A percentile compares a stretch with the other conserved stretches of the same genome.
These are phyloP conservation scores for Phaseolus lunatus DNA, from an alignment of 306 rosid species.

Conservation along the genomic window DNA sequence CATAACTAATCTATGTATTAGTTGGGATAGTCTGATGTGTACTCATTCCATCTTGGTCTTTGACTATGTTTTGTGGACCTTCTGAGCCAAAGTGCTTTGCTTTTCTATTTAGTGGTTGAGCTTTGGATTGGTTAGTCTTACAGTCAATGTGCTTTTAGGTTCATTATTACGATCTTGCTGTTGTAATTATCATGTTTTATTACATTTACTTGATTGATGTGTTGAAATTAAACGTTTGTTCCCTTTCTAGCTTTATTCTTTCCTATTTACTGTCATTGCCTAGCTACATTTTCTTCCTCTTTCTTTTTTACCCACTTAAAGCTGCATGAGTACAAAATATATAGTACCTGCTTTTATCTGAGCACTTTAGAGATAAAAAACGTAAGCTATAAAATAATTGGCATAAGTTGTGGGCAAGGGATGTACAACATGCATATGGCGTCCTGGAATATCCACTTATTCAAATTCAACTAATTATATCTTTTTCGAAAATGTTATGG, in stretches of 20 bases:
- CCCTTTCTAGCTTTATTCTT: background rate
- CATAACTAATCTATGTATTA: background rate
- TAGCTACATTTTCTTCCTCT: slow-evolving; percentile 9
- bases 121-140: slow-evolving; percentile 7
- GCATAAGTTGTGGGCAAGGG: background rate
- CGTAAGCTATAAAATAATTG: background rate
- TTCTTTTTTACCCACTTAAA: background rate
- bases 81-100: slow-evolving; percentile 23
- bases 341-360: background rate
- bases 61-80: slow-evolving; percentile 3
- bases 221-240: background rate
- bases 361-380: background rate
- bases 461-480: no score
- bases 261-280: slow-evolving; percentile 14
- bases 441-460: no score
- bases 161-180: background rate
- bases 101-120: slow-evolving; percentile 1
- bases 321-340: background rate
- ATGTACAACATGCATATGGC: background rate
- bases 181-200: slow-evolving; percentile 5
- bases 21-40: slow-evolving; percentile 4
- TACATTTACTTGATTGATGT: slow-evolving; percentile 1
- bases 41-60: slow-evolving; percentile 14
- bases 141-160: slow-evolving; percentile 8
- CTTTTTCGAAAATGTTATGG: background rate